These are phyloP conservation scores for Nepenthes alata DNA, from an alignment of 179 eudicot species.

Conservation along the genomic window DNA sequence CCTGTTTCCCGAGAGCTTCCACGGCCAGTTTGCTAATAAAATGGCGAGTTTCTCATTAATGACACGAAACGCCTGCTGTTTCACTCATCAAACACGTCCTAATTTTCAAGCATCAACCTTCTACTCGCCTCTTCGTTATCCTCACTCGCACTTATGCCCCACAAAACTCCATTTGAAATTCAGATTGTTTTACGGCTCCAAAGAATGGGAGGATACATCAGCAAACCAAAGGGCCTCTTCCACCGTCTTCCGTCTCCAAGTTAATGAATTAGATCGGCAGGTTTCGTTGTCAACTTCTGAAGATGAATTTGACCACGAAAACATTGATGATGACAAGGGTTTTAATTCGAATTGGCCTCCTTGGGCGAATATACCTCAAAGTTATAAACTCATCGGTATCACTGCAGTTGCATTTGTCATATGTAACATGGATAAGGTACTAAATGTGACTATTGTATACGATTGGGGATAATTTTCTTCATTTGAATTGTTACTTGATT, in stretches of 20 bases:
- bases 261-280: constrained; percentile 22
- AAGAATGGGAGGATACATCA: constrained; percentile 16
- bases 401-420: constrained; percentile 88
- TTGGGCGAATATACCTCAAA: constrained; percentile 65
- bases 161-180: constrained; percentile 19
- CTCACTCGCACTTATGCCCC: not conserved
- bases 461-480: too few relatives aligned
- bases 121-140: constrained; percentile 2
- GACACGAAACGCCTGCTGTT: constrained; percentile 6
- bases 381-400: constrained; percentile 78
- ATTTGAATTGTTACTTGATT: too few relatives aligned
- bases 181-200: constrained; percentile 27
- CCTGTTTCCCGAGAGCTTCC: too few relatives aligned
- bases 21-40: not conserved
- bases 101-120: constrained; percentile 1
- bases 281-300: constrained; percentile 7
- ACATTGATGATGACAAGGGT: constrained; percentile 18
- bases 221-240: constrained; percentile 13
- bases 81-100: constrained; percentile 2
- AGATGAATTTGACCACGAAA: constrained; percentile 19
- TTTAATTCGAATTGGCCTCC: constrained; percentile 57
- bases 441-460: not conserved
- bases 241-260: constrained; percentile 14
- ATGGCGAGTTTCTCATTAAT: constrained; percentile 24
- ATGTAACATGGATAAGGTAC: constrained; percentile 97